Conservation (phyloP, 176 grass and related monocot species). For the Oryza brachyantha region DNA sequence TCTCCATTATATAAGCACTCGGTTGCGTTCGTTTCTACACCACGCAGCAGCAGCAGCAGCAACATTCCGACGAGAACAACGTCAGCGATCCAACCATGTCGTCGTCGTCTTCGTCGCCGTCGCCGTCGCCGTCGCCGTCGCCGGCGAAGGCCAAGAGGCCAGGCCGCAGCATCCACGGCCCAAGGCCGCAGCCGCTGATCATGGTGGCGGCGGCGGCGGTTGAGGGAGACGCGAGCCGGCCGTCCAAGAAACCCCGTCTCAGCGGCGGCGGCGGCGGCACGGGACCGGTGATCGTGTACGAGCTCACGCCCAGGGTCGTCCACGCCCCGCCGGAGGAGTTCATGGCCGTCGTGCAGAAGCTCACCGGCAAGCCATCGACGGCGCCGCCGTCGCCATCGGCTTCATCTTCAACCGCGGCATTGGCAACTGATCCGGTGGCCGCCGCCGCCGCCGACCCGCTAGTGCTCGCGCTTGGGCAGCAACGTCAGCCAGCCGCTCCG, state of each 20-base stretch:
- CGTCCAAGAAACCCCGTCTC: slow-evolving; percentile 20
- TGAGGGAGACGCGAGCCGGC: background rate
- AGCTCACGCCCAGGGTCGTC: slow-evolving; percentile 49
- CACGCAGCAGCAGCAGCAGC: background rate
- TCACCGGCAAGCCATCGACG: slow-evolving; percentile 23
- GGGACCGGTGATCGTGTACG: slow-evolving; percentile 53
- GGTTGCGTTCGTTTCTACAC: background rate
- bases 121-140: background rate
- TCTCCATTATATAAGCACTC: background rate
- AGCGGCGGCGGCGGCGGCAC: background rate
- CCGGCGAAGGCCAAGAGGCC: background rate
- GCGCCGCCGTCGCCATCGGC: rapidly evolving
- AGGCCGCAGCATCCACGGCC: slow-evolving; percentile 23
- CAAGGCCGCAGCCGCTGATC: slow-evolving; percentile 29
- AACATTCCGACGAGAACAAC: background rate
- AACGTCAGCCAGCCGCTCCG: background rate
- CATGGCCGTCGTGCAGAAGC: slow-evolving; percentile 59
- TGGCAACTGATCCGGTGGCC: background rate
- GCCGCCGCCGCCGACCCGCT: background rate
- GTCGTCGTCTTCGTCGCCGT: background rate
- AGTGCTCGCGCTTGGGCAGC: no score
- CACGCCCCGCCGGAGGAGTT: slow-evolving; percentile 48
- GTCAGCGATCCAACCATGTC: no score
- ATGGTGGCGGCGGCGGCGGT: background rate
- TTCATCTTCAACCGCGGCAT: background rate